Percentiles rank a stretch among this genome's conserved stretches.
These are phyloP conservation scores for Chaetomiaceae sp. DNA, from an alignment of 2,329 filamentous ascomycete species.

Conservation along the genomic window DNA sequence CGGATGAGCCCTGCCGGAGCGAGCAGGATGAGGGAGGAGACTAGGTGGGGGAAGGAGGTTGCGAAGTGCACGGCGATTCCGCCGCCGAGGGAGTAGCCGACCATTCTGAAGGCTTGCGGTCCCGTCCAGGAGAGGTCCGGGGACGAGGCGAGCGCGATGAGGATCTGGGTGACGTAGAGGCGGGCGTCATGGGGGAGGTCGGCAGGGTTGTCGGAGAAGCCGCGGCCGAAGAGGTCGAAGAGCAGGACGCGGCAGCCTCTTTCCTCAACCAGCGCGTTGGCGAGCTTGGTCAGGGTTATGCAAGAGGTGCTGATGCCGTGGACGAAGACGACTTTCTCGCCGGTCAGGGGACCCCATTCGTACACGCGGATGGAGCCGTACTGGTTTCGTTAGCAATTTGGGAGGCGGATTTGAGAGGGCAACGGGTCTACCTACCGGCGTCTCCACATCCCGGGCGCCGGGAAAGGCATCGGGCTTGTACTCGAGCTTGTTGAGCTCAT, in stretches of 20 bases:
- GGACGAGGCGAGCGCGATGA: conserved; percentile 67
- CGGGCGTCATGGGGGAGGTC: conserved; percentile 67
- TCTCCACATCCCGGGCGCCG: conserved; percentile 67
- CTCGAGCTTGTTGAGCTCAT: conserved; percentile 28
- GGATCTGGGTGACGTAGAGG: conserved; percentile 68
- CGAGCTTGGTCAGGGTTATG: conserved; percentile 64
- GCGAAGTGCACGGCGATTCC: conserved; percentile 73
- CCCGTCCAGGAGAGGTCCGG: conserved; percentile 61
- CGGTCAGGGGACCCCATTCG: conserved; percentile 73
- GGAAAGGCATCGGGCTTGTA: conserved; percentile 68
- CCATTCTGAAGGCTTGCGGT: conserved; percentile 51
- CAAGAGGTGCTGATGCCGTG: conserved; percentile 84
- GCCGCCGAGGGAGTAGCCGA: conserved; percentile 81
- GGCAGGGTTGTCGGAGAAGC: conserved; percentile 60
- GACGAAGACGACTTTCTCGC: conserved; percentile 70
- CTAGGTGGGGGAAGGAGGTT: conserved; percentile 64
- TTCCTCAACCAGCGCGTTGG: conserved; percentile 55
- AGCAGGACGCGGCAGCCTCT: conserved; percentile 75
- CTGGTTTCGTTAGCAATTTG: conserved; percentile 27
- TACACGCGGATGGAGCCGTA: conserved; percentile 75
- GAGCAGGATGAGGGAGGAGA: conserved; percentile 68
- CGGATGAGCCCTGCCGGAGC: conserved; percentile 74
- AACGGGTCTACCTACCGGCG: conserved; percentile 45
- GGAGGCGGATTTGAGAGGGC: background rate
- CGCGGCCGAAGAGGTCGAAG: conserved; percentile 68